A percentile compares a stretch with the other conserved stretches of the same genome.
phyloP scores from a whole-genome alignment of 306 rosid genomes.

The Arachis stenosperma region DNA sequence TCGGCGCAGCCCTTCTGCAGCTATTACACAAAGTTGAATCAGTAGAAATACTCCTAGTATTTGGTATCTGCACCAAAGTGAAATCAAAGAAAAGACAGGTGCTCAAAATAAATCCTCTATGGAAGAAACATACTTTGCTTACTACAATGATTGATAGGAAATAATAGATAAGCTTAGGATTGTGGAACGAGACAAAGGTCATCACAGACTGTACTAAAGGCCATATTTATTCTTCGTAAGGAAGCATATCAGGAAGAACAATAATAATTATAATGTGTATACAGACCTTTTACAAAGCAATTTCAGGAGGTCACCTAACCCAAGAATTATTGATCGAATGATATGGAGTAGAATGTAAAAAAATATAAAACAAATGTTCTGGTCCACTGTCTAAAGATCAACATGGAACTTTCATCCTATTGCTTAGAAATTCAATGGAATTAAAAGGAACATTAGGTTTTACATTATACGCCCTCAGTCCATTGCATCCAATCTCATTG shows the following conservation, averaged over 20 bases:
- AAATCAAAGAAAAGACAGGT: slow-evolving; percentile 29
- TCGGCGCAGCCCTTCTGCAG: slow-evolving; percentile 82
- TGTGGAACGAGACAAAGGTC: not conserved
- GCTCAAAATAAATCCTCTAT: slow-evolving; percentile 23
- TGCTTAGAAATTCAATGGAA: too few species aligned
- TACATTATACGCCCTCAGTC: too few species aligned
- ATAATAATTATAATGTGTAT: slow-evolving; percentile 14
- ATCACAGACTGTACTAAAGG: slow-evolving; percentile 3
- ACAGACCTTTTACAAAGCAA: not conserved
- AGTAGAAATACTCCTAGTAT: slow-evolving; percentile 85
- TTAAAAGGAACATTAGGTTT: too few species aligned
- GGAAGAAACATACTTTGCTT: not conserved
- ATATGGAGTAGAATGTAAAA: too few species aligned
- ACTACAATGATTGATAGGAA: slow-evolving; percentile 11
- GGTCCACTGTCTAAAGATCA: too few species aligned
- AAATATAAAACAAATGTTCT: too few species aligned
- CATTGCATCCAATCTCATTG: too few species aligned
- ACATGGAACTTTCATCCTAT: too few species aligned
- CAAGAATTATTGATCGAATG: not conserved
- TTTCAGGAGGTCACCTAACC: slow-evolving; percentile 21
- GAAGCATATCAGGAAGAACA: slow-evolving; percentile 24
- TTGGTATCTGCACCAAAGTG: slow-evolving; percentile 75
- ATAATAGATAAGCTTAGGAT: slow-evolving; percentile 4
- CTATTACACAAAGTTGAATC: slow-evolving; percentile 58
- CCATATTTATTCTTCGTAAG: slow-evolving; percentile 14